A percentile compares a stretch with the other conserved stretches of the same genome.
These are phyloP conservation scores for Xylariales sp. DNA, from an alignment of 2,329 filamentous ascomycete species.

Conservation along the genomic window DNA sequence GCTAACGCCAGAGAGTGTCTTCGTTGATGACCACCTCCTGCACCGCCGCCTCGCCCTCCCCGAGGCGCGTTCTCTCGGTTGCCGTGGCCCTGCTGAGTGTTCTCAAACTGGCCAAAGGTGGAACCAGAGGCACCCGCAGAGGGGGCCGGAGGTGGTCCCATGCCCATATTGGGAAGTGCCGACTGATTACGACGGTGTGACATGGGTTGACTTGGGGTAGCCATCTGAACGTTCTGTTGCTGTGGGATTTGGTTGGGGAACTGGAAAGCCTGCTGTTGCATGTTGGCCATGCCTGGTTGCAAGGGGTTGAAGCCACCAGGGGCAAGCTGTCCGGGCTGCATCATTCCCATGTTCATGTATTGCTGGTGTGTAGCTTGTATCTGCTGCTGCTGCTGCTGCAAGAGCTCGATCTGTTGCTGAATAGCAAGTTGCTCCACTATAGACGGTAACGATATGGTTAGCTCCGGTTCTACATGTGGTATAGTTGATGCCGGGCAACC, in stretches of 20 bases:
- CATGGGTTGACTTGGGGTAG: conserved; percentile 69
- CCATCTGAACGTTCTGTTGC: conserved; percentile 66
- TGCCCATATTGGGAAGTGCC: conserved; percentile 85
- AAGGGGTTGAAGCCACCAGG: conserved; percentile 71
- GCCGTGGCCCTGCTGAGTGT: conserved; percentile 49
- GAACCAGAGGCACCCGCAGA: conserved; percentile 83
- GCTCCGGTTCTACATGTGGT: neutral
- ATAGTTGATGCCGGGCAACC: too few relatives aligned
- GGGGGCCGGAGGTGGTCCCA: conserved; percentile 84
- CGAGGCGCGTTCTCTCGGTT: conserved; percentile 68
- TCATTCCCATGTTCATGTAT: conserved; percentile 96
- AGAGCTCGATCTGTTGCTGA: conserved; percentile 94
- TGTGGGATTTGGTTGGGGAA: conserved; percentile 76
- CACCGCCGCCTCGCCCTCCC: conserved; percentile 68
- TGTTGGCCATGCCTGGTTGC: conserved; percentile 73
- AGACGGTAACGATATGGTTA: conserved; percentile 1
- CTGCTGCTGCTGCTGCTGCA: conserved; percentile 97
- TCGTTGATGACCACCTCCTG: conserved; percentile 78
- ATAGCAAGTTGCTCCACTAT: conserved; percentile 95
- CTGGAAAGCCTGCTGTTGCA: conserved; percentile 81
- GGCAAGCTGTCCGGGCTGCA: conserved; percentile 78
- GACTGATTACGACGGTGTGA: conserved; percentile 98
- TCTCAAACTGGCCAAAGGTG: conserved; percentile 74
- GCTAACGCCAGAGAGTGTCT: conserved; percentile 91
- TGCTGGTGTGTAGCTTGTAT: conserved; percentile 95